These are phyloP conservation scores for Wallacemonas rigidus DNA, from an alignment of 208 protist genomes.

Conservation along the genomic window DNA sequence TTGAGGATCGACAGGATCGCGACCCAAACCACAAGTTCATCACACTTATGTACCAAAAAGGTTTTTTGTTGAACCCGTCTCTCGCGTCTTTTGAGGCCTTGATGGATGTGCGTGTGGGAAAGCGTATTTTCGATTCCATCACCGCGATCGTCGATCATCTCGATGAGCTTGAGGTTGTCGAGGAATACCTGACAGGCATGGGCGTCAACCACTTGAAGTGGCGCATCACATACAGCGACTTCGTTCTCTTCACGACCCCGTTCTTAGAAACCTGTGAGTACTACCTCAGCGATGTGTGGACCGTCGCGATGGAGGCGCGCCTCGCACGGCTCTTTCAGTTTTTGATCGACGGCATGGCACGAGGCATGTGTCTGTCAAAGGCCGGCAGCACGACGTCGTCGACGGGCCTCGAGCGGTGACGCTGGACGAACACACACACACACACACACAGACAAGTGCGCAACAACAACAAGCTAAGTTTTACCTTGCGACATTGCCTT, in stretches of 20 bases:
- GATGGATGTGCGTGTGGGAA: slow-evolving; percentile 10
- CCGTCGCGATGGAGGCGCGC: slow-evolving; percentile 8
- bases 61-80: background rate
- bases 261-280: slow-evolving; percentile 15
- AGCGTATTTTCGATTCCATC: slow-evolving; percentile 24
- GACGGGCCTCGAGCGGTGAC: background rate
- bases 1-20: slow-evolving; percentile 8
- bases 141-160: slow-evolving; percentile 19
- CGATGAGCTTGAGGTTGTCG: slow-evolving; percentile 19
- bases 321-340: slow-evolving; percentile 13
- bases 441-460: too few relatives aligned
- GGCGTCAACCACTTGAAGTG: background rate
- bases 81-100: background rate
- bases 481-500: too few relatives aligned
- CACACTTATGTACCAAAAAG: slow-evolving; percentile 14
- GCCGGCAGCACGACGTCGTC: background rate
- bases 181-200: slow-evolving; percentile 24
- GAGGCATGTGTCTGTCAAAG: background rate
- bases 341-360: slow-evolving; percentile 14
- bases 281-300: slow-evolving; percentile 16
- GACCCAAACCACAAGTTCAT: slow-evolving; percentile 18
- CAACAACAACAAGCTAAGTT: too few relatives aligned
- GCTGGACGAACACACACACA: background rate
- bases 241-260: slow-evolving; percentile 11
- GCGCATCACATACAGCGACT: slow-evolving; percentile 6